Base-by-base conservation (phyloP, 2,329 filamentous ascomycete species). In the Aspergillus transmontanensis region DNA sequence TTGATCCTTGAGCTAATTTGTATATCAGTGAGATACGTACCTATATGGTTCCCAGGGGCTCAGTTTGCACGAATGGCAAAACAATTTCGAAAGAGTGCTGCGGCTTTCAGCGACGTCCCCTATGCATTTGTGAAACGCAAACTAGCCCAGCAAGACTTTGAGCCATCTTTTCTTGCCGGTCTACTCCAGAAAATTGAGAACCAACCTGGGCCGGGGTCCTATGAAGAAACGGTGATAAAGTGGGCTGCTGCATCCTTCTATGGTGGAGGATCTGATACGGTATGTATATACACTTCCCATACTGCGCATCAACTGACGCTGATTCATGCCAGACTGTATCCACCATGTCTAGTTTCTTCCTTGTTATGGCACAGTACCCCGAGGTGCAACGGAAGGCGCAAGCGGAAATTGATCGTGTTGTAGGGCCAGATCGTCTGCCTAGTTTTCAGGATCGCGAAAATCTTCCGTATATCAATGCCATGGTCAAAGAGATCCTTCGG, bases 361-460 rank as follows among this genome's bases (percentile, higher is more conserved):
- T 87, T 0, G 84, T 83, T 0, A 86, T 86, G 71, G 80, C 77
- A 11, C 75, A 84, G n/a, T 83, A 81, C 32, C 81, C 81, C 0
- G 79, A 81, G 12, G 82, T 84, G 28, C 80, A 86, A 26, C 80
- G 79, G 1, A 85, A 84, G 65, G 81, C 81, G 0, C 80, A 84
- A 28, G 72, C 74, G 12, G 78, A 81, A 57, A 72, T 82, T 19
- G 79, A 81, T 62, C 66, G 62, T 0, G 76, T 80, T 6, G 58
- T 79, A 23, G 79, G 77, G 0, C 12, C 56, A 7, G 63, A 69
- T 23, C 66, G 68, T 0, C 75, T 77, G 7, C 72, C 77, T 0
- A 77, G 69, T 4, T 78, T 78, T 45, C 64, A 72, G 1, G 82
- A 83, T 45, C 79, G 70, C 2, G 34, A 63, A 1, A 67, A 66